Percentiles rank a stretch among this genome's conserved stretches.
These are phyloP conservation scores for Leptoxyphium fumago DNA, from an alignment of 2,329 filamentous ascomycete genomes.

Conservation along the genomic window DNA sequence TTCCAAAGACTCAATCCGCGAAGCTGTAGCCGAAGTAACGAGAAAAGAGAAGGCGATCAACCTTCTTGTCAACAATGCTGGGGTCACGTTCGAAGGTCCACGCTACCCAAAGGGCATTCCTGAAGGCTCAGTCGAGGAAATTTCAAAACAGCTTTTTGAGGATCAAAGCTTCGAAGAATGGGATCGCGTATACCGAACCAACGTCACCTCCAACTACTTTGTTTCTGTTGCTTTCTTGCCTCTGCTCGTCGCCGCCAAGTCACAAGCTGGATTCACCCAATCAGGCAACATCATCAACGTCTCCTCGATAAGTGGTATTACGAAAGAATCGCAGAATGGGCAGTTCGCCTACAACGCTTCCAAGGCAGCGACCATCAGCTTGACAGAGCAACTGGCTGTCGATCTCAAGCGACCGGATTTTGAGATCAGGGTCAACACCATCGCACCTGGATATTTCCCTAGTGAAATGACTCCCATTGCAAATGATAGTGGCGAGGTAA, in stretches of 20 bases:
- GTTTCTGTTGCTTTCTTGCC: slow-evolving; percentile 32
- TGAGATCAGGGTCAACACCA: slow-evolving; percentile 41
- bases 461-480: slow-evolving; percentile 41
- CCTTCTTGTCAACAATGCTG: slow-evolving; percentile 20
- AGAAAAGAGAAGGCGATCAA: slow-evolving; percentile 18
- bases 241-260: slow-evolving; percentile 23
- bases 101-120: slow-evolving; percentile 3
- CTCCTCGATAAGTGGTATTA: slow-evolving; percentile 28
- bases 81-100: slow-evolving; percentile 9
- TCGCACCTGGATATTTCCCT: slow-evolving; percentile 43
- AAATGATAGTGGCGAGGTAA: slow-evolving; percentile 37
- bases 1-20: slow-evolving; percentile 16
- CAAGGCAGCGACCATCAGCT: slow-evolving; percentile 37
- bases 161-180: slow-evolving; percentile 27
- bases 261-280: not conserved
- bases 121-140: slow-evolving; percentile 32
- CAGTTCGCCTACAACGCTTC: slow-evolving; percentile 34
- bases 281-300: slow-evolving; percentile 31
- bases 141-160: slow-evolving; percentile 39
- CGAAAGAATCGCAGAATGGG: slow-evolving; percentile 28
- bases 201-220: slow-evolving; percentile 30
- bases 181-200: slow-evolving; percentile 29
- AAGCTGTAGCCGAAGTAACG: slow-evolving; percentile 12
- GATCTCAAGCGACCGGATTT: slow-evolving; percentile 35
- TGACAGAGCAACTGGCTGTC: slow-evolving; percentile 40